These are phyloP conservation scores for Geranium rotundifolium DNA, from an alignment of 345 rosid genomes.

Conservation along the genomic window DNA sequence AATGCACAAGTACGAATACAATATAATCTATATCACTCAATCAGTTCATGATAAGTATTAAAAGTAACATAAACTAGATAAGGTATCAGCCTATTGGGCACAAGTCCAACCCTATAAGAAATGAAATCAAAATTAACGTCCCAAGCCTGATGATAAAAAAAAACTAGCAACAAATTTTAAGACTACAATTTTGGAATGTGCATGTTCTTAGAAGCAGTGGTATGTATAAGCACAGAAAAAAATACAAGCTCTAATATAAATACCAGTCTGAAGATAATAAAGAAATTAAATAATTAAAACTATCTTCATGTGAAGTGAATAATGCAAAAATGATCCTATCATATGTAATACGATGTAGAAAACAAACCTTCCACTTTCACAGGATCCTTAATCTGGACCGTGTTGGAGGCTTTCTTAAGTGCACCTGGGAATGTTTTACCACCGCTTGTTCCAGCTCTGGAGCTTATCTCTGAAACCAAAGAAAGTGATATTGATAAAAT, in stretches of 20 bases:
- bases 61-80: no score
- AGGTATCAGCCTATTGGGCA: no score
- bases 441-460: conserved; percentile 23
- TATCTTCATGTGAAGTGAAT: neutral
- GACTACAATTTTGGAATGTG: no score
- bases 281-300: neutral
- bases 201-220: neutral
- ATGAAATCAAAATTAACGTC: no score
- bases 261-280: neutral
- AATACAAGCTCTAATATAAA: neutral
- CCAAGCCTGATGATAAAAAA: no score
- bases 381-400: conserved; percentile 36
- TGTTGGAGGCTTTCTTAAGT: conserved; percentile 37
- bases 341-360: conserved; percentile 3
- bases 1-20: no score
- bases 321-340: neutral
- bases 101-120: no score
- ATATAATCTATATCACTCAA: no score
- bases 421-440: conserved; percentile 19
- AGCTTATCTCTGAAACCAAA: conserved; percentile 15
- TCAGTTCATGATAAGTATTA: no score
- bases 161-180: no score
- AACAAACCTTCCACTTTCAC: conserved; percentile 69
- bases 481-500: conserved; percentile 6
- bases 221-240: neutral